Percentiles rank a stretch among this genome's conserved stretches.
Conservation (phyloP, 2,329 filamentous ascomycete species). For the Sporothrix dimorphospora region DNA sequence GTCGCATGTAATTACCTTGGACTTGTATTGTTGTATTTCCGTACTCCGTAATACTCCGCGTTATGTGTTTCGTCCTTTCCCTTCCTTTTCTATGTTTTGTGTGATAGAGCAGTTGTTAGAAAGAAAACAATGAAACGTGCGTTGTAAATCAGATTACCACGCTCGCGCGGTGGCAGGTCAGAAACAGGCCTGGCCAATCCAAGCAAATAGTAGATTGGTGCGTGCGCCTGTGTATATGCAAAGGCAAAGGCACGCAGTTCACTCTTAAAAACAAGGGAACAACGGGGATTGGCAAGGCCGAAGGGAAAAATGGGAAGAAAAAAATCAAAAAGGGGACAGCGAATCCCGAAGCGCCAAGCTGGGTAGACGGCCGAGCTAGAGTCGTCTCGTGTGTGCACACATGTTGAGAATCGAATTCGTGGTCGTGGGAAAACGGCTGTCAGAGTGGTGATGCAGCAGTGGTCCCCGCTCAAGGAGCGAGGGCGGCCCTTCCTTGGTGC, state of each 20-base stretch:
- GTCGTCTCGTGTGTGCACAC: background rate
- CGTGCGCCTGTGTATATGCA: slow-evolving; percentile 14
- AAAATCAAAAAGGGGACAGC: background rate
- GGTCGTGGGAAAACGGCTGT: background rate
- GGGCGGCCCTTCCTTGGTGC: background rate
- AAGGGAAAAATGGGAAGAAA: background rate
- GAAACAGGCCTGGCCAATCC: background rate
- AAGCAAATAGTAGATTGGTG: background rate
- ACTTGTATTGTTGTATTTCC: background rate
- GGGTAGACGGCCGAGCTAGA: background rate
- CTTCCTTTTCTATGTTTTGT: background rate
- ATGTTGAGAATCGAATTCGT: background rate
- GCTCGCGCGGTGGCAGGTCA: background rate
- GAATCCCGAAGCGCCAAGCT: slow-evolving; percentile 5
- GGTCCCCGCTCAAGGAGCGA: background rate
- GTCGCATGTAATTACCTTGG: background rate
- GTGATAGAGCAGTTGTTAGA: background rate
- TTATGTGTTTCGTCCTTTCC: background rate
- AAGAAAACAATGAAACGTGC: background rate
- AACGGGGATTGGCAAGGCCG: background rate
- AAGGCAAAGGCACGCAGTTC: background rate
- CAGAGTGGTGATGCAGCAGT: background rate
- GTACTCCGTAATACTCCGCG: background rate
- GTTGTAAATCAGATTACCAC: background rate
- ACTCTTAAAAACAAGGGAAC: background rate